Evolutionary conservation across 257 asterid species (phyloP), one percentile per base, ranked within the genome.

Genomic region (Nicotiana sylvestris): DNA sequence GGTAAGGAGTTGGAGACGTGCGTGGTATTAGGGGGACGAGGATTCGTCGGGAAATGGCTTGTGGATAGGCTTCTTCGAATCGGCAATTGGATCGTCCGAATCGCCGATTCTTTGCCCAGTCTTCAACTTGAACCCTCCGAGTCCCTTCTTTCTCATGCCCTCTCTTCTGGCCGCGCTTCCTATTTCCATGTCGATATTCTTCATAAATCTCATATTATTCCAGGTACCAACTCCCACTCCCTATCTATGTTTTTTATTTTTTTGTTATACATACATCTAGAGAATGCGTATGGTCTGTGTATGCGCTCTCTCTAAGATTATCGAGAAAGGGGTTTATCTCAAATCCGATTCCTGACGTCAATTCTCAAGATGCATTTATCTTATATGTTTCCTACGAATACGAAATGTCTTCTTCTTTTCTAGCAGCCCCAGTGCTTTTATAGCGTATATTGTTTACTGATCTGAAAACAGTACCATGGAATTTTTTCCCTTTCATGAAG

Each of bases 1-100:
- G 84, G 83, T 76, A 90, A 83, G 53, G 87, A 83, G 80, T 67
- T 85, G 77, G 88, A 88, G 83, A 89, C 91, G 4, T 95, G 98
- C 84, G 91, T 90, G 43, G 98, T 95, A 5, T 87, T 95, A 84
- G 98, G 98, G 25, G 98, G 98, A 76, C 88, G 97, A 82, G 93
- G 98, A 62, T 87, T 92, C 84, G 80, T 93, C 16, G 98, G 98
- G 77, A 92, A 96, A 85, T 87, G 90, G 18, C 87, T 95, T 87
- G 98, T 95, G 69, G 89, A 84, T 69, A 89, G 91, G 92, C 93
- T 95, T 81, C 87, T 95, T 90, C 86, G 77, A 84, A 87, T 92
- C 80, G 97, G 91, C 39, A 85, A 87, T 80, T 95, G 98, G 98
- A 87, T 85, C 88, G 98, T 95, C 81, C 90, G 96, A 83, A 90